A percentile compares a stretch with the other conserved stretches of the same genome.
phyloP scores from a whole-genome alignment of 805 yeast genomes.

The Metschnikowia colocasiae region DNA sequence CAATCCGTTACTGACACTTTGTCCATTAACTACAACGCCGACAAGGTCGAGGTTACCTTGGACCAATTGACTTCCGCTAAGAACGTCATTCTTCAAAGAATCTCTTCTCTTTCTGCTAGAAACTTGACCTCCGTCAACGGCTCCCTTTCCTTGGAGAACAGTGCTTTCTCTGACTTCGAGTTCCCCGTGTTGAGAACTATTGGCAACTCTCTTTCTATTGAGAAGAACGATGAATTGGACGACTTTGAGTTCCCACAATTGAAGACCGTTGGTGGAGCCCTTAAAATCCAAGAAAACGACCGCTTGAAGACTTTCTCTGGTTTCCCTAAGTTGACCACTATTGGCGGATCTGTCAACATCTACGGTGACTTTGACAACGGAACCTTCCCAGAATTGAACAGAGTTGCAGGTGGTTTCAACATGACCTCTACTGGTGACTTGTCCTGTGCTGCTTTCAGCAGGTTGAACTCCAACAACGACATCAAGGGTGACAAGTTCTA shows the following conservation, averaged over 20 bases:
- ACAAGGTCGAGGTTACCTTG: conserved; percentile 63
- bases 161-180: conserved; percentile 56
- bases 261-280: conserved; percentile 86
- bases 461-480: conserved; percentile 69
- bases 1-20: conserved; percentile 69
- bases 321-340: conserved; percentile 66
- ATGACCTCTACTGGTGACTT: conserved; percentile 74
- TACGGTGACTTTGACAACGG: conserved; percentile 80
- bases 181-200: conserved; percentile 54
- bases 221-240: conserved; percentile 69
- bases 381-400: conserved; percentile 64
- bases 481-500: conserved; percentile 87
- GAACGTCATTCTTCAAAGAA: conserved; percentile 81
- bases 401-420: conserved; percentile 90
- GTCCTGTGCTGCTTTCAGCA: conserved; percentile 75
- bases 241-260: conserved; percentile 66
- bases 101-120: conserved; percentile 66
- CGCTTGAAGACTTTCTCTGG: conserved; percentile 61
- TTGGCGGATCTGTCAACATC: conserved; percentile 86
- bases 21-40: conserved; percentile 83
- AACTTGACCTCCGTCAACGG: conserved; percentile 71
- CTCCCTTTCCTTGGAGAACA: conserved; percentile 76
- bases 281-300: conserved; percentile 82
- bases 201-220: conserved; percentile 79
- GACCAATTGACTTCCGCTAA: conserved; percentile 78